Evolutionary conservation across 495 filamentous ascomycete genomes (phyloP).

Genomic region (Talaromyces ruber): DNA sequence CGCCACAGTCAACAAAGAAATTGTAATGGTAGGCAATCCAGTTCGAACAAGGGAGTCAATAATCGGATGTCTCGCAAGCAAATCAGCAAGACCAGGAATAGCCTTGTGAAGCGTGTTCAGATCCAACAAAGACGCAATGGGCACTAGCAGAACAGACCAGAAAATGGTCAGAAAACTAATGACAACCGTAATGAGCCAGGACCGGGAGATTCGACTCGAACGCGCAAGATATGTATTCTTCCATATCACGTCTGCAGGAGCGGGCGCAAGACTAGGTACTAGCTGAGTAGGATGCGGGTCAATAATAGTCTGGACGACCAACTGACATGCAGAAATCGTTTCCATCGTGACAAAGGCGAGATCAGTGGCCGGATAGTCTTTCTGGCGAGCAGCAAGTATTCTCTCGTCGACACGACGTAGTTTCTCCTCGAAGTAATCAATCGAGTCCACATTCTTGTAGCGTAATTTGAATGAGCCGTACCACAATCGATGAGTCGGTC

Average conservation of each 20-base stretch:
- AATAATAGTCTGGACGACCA: constrained; percentile 87
- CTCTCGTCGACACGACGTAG: constrained; percentile 74
- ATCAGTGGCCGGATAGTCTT: constrained; percentile 68
- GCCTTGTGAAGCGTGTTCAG: constrained; percentile 67
- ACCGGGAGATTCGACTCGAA: constrained; percentile 58
- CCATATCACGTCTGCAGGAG: constrained; percentile 88
- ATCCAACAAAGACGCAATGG: constrained; percentile 69
- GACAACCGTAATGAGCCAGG: constrained; percentile 74
- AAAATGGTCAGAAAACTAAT: constrained; percentile 77
- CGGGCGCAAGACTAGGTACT: constrained; percentile 76
- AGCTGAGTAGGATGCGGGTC: constrained; percentile 80
- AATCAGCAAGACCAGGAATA: constrained; percentile 58
- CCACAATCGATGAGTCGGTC: constrained; percentile 69
- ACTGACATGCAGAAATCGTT: constrained; percentile 84
- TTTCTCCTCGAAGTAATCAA: constrained; percentile 87
- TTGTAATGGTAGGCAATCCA: constrained; percentile 72
- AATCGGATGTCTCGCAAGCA: constrained; percentile 57
- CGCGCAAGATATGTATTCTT: constrained; percentile 83
- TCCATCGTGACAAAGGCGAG: constrained; percentile 96
- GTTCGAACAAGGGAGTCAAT: constrained; percentile 72
- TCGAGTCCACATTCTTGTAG: constrained; percentile 71
- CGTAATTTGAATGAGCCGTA: constrained; percentile 70
- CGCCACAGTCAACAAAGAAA: constrained; percentile 78
- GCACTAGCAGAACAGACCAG: constrained; percentile 81
- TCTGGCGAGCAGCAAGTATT: constrained; percentile 60